Evolutionary conservation across 179 eudicot genomes (phyloP).

Genomic region (Heliamphora pulchella): DNA sequence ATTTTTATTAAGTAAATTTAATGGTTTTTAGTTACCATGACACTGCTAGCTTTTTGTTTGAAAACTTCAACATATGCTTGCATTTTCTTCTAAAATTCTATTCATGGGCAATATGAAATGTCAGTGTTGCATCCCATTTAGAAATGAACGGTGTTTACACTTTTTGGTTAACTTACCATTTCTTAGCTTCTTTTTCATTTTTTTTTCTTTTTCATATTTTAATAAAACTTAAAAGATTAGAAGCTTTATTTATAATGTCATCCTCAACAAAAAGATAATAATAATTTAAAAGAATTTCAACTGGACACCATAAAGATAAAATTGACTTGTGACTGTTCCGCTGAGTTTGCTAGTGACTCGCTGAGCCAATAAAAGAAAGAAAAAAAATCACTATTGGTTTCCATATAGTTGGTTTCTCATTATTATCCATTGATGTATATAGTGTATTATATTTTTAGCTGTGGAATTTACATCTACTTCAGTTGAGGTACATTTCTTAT

Average conservation of each 20-base stretch:
- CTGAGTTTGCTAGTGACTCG: background rate
- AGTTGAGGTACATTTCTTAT: slow-evolving; percentile 13
- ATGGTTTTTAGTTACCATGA: background rate
- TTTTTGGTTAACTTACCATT: background rate
- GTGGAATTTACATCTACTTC: background rate
- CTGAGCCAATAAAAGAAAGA: background rate
- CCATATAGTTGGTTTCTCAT: background rate
- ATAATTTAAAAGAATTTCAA: background rate
- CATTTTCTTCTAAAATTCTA: background rate
- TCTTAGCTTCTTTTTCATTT: background rate
- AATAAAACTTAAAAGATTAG: background rate
- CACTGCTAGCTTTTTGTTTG: slow-evolving; percentile 4
- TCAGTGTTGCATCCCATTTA: background rate
- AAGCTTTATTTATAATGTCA: background rate
- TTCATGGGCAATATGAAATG: background rate
- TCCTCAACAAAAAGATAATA: too few relatives aligned
- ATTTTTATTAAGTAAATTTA: background rate
- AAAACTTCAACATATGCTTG: background rate
- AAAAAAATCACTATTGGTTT: background rate
- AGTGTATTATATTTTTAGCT: background rate
- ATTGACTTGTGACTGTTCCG: background rate
- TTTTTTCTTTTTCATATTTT: background rate
- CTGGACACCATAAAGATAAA: background rate
- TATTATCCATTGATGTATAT: background rate
- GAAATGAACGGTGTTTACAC: background rate